Base-by-base conservation (phyloP, 768 basidiomycete genomes). In the Auriscalpium microsporum region DNA sequence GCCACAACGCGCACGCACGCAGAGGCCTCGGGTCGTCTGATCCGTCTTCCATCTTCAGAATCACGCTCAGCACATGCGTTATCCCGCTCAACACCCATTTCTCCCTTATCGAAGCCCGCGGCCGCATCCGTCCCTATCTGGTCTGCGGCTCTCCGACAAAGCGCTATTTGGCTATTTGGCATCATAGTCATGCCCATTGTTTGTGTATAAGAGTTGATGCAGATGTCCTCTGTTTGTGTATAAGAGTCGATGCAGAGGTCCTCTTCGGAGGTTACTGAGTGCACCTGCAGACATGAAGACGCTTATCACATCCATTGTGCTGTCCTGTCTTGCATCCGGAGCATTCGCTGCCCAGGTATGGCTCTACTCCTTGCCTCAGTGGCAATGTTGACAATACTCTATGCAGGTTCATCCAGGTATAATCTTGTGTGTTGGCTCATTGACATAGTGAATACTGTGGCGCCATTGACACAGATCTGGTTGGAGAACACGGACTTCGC, bases 401-500 rank as follows among this genome's bases (percentile, higher is more conserved):
- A 16, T 10, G 28, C 37, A 56, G 44, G 6, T 45, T 54, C 53
- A 50, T 58, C 21, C 52, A 54, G 52, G 53, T 54, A 10, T 36
- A 23, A 44, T 9, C 17, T 33, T 5, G 7, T 5, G 16, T 40
- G 37, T 8, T 16, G 49, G 28, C 28, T 16, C 23, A 10, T 9
- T 8, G 3, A 16, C 8, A 14, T 7, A 9, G 3, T 44, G 7
- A 2, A 4, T n/a, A 10, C 16, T 44, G 19, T 9, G 2, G 10
- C 6, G 16, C 13, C 6, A 13, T 50, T 10, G 11, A 23, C 17
- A 10, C 38, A 57, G 56, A 53, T 57, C 16, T 57, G 33, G 44
- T 37, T 57, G 6, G 46, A 57, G 28, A 56, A 52, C 33, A 47
- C 45, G 10, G 56, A 56, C 34, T 48, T 56, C 21, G 56, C 35